Conservation (phyloP, 192 early-diverging fungal species). For the Chytriomyces sp. region DNA sequence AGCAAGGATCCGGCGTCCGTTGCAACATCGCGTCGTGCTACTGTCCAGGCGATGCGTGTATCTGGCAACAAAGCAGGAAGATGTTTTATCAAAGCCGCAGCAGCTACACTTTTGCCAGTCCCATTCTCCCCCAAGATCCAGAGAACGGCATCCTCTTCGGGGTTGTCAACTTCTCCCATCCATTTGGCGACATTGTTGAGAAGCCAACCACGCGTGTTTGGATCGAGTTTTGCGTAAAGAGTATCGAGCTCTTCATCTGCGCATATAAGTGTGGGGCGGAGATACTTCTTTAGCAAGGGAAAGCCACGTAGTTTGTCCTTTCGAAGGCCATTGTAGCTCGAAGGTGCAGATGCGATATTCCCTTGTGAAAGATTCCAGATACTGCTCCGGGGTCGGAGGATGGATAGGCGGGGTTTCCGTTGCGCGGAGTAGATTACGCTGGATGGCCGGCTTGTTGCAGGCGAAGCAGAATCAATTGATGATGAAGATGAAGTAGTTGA, state of each 20-base stretch:
- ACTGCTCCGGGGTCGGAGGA: constrained; percentile 11
- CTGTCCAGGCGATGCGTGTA: neutral
- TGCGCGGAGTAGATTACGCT: neutral
- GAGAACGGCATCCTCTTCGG: neutral
- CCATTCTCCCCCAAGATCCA: constrained; percentile 18
- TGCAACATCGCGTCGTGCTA: neutral
- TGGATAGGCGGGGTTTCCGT: constrained; percentile 13
- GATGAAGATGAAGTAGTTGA: too few species aligned
- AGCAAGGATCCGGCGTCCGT: neutral
- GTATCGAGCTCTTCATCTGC: neutral
- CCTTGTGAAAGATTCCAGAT: neutral
- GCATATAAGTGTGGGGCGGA: neutral
- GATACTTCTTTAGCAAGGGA: neutral
- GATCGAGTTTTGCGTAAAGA: constrained; percentile 5
- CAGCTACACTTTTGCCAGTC: constrained; percentile 9
- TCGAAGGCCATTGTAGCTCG: neutral
- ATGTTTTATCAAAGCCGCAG: constrained; percentile 14
- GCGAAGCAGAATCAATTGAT: too few species aligned
- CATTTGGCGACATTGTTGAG: constrained; percentile 21
- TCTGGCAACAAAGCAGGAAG: neutral
- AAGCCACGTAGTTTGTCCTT: neutral
- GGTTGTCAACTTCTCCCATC: neutral
- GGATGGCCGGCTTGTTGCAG: too few species aligned
- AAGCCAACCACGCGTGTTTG: constrained; percentile 20
- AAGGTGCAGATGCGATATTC: neutral